These are phyloP conservation scores for Botrytis byssoidea DNA, from an alignment of 2,329 filamentous ascomycete genomes.

Conservation along the genomic window DNA sequence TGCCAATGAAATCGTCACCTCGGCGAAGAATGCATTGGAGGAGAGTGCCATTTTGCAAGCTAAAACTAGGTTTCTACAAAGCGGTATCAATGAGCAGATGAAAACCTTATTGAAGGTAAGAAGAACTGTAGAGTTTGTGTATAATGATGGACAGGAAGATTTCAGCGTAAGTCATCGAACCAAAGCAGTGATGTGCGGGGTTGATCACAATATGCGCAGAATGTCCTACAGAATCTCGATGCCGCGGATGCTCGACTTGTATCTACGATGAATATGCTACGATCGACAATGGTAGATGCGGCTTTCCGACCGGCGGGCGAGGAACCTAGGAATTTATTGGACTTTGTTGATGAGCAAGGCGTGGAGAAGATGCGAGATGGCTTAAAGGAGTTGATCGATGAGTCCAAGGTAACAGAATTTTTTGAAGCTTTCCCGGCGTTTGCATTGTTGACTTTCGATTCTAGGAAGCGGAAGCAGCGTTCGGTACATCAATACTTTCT, in stretches of 20 bases:
- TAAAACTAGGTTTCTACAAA: slow-evolving; percentile 65
- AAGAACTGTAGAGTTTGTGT: slow-evolving; percentile 52
- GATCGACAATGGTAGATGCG: slow-evolving; percentile 62
- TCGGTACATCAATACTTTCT: slow-evolving; percentile 64
- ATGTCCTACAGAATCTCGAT: slow-evolving; percentile 64
- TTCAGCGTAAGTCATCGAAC: slow-evolving; percentile 44
- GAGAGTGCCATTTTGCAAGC: slow-evolving; percentile 73
- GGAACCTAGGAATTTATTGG: slow-evolving; percentile 62
- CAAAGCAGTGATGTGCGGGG: background rate
- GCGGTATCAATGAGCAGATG: slow-evolving; percentile 58
- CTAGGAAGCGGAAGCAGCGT: slow-evolving; percentile 64
- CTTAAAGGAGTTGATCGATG: slow-evolving; percentile 68
- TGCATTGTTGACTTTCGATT: background rate
- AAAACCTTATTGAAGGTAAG: slow-evolving; percentile 53
- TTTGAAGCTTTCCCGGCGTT: background rate
- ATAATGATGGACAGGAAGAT: slow-evolving; percentile 57
- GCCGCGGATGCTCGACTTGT: slow-evolving; percentile 62
- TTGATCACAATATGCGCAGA: slow-evolving; percentile 37
- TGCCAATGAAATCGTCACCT: slow-evolving; percentile 80
- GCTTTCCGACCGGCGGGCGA: slow-evolving; percentile 60
- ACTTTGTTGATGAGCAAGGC: slow-evolving; percentile 73
- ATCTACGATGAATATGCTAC: slow-evolving; percentile 63
- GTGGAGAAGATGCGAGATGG: slow-evolving; percentile 65
- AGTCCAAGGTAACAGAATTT: slow-evolving; percentile 56
- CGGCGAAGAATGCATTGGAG: slow-evolving; percentile 72